phyloP scores from a whole-genome alignment of 768 basidiomycete species.

The Russula virescens region DNA sequence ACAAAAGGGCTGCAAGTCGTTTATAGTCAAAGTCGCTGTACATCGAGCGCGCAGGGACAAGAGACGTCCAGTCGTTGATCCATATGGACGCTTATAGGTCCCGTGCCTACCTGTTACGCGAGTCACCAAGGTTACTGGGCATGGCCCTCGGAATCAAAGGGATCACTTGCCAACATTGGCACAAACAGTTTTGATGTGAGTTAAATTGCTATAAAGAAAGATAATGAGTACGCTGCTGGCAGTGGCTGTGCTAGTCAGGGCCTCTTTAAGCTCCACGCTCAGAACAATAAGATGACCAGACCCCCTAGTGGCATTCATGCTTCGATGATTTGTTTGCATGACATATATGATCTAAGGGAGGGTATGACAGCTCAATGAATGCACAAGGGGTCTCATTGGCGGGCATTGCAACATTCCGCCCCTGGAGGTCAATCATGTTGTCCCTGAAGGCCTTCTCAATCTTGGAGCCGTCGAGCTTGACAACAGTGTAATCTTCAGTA shows the following conservation, averaged over 20 bases:
- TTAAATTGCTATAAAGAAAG: neutral
- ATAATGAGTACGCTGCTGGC: neutral
- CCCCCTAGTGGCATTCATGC: neutral
- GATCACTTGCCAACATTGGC: neutral
- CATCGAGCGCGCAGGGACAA: slow-evolving; percentile 4
- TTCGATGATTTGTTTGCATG: slow-evolving; percentile 6
- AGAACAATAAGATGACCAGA: neutral
- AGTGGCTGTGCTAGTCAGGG: neutral
- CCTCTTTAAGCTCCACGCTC: neutral
- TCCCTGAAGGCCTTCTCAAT: no score
- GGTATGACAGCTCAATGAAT: no score
- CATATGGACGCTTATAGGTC: slow-evolving; percentile 2
- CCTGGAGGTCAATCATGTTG: no score
- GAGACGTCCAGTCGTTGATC: neutral
- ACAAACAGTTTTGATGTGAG: neutral
- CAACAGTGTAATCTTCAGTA: no score
- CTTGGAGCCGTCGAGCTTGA: no score
- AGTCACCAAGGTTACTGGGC: neutral
- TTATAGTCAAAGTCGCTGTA: neutral
- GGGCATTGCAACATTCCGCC: no score
- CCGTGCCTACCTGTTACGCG: neutral
- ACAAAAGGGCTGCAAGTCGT: neutral
- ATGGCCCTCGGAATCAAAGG: neutral
- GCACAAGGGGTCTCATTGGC: no score
- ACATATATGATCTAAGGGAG: no score